Evolutionary conservation across 2,329 filamentous ascomycete genomes (phyloP).

Genomic region (Cordyceps javanica): DNA sequence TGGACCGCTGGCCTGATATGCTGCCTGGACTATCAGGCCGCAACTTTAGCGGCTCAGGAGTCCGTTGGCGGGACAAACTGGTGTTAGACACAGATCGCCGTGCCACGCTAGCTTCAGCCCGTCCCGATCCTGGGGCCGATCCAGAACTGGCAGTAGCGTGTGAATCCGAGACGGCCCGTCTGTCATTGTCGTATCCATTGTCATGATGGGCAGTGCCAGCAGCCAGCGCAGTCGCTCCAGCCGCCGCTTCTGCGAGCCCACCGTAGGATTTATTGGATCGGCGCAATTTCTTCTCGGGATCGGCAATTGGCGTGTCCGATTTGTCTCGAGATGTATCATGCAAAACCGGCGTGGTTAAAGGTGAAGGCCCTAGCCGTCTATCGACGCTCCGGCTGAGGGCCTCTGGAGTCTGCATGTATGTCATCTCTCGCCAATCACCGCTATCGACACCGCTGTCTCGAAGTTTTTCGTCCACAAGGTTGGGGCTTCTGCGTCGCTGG

Average conservation of each 20-base stretch:
- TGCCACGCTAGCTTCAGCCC: conserved; percentile 20
- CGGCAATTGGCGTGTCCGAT: conserved; percentile 28
- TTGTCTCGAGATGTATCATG: conserved; percentile 31
- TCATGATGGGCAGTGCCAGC: conserved; percentile 1
- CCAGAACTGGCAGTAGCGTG: not conserved
- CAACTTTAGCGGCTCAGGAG: conserved; percentile 47
- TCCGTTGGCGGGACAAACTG: conserved; percentile 44
- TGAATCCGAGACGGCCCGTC: conserved; percentile 32
- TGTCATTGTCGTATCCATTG: not conserved
- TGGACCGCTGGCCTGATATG: conserved; percentile 39
- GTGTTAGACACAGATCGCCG: conserved; percentile 48
- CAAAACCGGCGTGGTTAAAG: conserved; percentile 33
- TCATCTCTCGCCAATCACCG: conserved; percentile 38
- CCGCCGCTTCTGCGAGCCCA: conserved; percentile 15
- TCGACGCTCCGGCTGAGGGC: conserved; percentile 16
- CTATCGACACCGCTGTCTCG: conserved; percentile 54
- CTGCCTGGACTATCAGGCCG: conserved; percentile 60
- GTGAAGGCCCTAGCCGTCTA: conserved; percentile 25
- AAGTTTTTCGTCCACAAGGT: conserved; percentile 28
- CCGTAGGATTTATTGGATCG: conserved; percentile 24
- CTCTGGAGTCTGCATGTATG: conserved; percentile 24
- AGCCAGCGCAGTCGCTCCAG: conserved; percentile 10
- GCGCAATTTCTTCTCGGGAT: conserved; percentile 36
- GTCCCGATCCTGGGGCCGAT: conserved; percentile 3
- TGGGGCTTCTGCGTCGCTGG: conserved; percentile 29